A percentile compares a stretch with the other conserved stretches of the same genome.
Conservation (phyloP, 2,329 filamentous ascomycete species). For the Pseudocercospora pini-densiflorae region DNA sequence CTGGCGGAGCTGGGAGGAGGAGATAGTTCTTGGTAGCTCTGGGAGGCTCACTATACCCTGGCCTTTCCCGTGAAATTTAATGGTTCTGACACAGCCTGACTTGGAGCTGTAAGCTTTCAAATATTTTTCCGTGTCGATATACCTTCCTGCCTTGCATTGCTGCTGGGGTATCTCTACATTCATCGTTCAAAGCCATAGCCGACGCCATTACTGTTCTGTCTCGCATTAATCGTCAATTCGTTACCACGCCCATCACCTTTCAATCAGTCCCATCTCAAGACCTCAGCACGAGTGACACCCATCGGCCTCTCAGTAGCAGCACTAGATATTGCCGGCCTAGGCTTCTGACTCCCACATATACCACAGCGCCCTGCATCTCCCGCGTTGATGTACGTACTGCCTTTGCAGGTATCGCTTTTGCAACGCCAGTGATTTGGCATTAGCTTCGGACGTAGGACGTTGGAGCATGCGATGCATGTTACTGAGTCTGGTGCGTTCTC, state of each 20-base stretch:
- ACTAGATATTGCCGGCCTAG: constrained; percentile 12
- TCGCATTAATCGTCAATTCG: background rate
- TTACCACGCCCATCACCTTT: background rate
- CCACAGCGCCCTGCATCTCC: constrained; percentile 73
- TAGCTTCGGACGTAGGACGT: constrained; percentile 65
- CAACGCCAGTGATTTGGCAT: constrained; percentile 69
- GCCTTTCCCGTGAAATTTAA: background rate
- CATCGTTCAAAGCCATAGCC: background rate
- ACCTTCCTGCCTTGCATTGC: no score
- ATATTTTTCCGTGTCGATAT: no score
- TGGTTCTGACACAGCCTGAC: background rate
- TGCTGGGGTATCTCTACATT: background rate
- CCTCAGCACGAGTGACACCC: constrained; percentile 35
- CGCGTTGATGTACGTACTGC: constrained; percentile 67
- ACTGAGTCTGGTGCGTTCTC: constrained; percentile 59
- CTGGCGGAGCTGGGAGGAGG: constrained; percentile 15
- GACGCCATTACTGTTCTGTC: background rate
- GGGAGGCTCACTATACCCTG: no score
- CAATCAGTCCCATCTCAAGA: constrained; percentile 41
- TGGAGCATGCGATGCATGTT: constrained; percentile 71
- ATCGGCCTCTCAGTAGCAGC: constrained; percentile 19
- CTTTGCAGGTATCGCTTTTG: constrained; percentile 58
- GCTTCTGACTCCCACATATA: constrained; percentile 60
- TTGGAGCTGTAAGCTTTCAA: background rate
- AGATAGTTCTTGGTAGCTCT: background rate